These are phyloP conservation scores for Filobasidium uniguttulatum DNA, from an alignment of 1,284 basidiomycete species.

Conservation along the genomic window DNA sequence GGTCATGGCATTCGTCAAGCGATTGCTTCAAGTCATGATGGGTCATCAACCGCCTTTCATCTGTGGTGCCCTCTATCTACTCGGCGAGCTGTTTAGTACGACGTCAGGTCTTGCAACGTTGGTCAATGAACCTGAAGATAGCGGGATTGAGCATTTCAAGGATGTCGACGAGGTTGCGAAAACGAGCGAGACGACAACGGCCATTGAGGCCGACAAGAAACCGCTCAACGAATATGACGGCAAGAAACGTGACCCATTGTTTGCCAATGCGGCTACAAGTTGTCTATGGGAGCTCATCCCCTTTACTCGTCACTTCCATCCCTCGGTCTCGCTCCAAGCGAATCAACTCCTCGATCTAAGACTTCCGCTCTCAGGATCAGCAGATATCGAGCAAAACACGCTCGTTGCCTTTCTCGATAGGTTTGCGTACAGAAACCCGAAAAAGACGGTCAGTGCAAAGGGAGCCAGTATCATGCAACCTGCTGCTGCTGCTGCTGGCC, in stretches of 20 bases:
- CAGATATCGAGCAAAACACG: constrained; percentile 85
- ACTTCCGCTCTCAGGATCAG: constrained; percentile 52
- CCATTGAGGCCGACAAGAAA: constrained; percentile 15
- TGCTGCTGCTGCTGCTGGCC: constrained; percentile 47
- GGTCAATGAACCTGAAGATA: constrained; percentile 42
- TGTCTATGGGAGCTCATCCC: constrained; percentile 79
- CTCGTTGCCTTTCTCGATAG: constrained; percentile 81
- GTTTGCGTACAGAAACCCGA: constrained; percentile 90
- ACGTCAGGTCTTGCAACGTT: constrained; percentile 57
- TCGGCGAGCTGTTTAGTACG: constrained; percentile 58
- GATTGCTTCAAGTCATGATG: constrained; percentile 72
- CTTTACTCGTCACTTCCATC: constrained; percentile 78
- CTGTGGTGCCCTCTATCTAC: constrained; percentile 62
- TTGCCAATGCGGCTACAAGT: constrained; percentile 64
- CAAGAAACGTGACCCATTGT: constrained; percentile 80
- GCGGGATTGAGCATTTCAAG: constrained; percentile 43
- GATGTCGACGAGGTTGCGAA: constrained; percentile 29
- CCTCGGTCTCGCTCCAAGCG: constrained; percentile 75
- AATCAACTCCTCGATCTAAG: constrained; percentile 58
- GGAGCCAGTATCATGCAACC: constrained; percentile 92
- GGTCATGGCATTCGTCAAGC: constrained; percentile 68
- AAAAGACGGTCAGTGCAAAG: constrained; percentile 55
- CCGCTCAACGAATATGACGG: constrained; percentile 52
- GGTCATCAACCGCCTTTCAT: constrained; percentile 73
- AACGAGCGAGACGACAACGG: constrained; percentile 11